Evolutionary conservation across 2,329 filamentous ascomycete genomes (phyloP), one percentile per base, ranked within the genome.

Genomic region (Pestalotiopsis sp.): DNA sequence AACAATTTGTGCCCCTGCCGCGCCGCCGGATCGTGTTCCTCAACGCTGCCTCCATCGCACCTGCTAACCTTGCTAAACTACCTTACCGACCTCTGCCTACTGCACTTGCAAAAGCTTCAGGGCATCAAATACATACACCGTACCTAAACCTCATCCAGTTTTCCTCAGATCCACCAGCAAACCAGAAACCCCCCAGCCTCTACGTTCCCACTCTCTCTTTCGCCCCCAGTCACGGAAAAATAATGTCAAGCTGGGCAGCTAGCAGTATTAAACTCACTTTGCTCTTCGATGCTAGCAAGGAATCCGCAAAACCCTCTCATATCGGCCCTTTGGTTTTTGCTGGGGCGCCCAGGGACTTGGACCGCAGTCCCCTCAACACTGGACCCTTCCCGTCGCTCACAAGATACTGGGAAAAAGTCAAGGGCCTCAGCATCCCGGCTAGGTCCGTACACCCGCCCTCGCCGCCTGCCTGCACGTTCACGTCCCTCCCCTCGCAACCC

Each of bases 201-300:
- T 52, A 20, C 45, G 23, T 52, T 52, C 45, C 20, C 45, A 52
- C 9, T n/a, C n/a, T 12, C 20, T 20, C 59, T 62, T 62, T 14
- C 20, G 25, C 25, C 59, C 31, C 36, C 59, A 62, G 31, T 62
- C 59, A 62, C 59, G 59, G 59, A 62, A 62, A 20, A 62, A 39
- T 41, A 52, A n/a, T n/a, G 45, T 52, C 45, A 52, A 52, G 20
- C 17, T 52, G 7, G n/a, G 17, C 14, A 52, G 45, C 14, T n/a
- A n/a, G 20, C 7, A 20, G 31, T n/a, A 52, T 12, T 39, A 36
- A 39, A 62, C 14, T 36, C 20, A 39, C 27, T 62, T 39, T 20
- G 27, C 59, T 17, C 25, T 31, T 62, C 13, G 27, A 7, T 52
- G n/a, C 36, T 62, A 62, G 59, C 59, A 62, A n/a, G 59, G 59